Conservation (phyloP, 768 basidiomycete genomes). For the Trametes cinnabarina region DNA sequence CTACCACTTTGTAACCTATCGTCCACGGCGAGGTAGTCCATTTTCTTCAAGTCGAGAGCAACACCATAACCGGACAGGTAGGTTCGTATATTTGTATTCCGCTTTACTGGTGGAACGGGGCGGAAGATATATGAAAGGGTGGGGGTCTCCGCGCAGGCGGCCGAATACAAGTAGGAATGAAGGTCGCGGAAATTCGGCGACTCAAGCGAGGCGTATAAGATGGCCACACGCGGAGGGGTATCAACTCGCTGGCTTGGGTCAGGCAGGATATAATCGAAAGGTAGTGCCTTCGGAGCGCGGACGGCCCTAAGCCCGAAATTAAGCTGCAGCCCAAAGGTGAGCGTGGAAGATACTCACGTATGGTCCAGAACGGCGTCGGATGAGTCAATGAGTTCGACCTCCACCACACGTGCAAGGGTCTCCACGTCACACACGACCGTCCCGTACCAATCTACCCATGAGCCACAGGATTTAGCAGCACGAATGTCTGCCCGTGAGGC, state of each 20-base stretch:
- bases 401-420: conserved; percentile 51
- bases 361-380: conserved; percentile 20
- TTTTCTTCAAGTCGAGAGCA: conserved; percentile 91
- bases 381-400: conserved; percentile 48
- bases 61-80: conserved; percentile 90
- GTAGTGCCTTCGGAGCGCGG: conserved; percentile 49
- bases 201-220: conserved; percentile 71
- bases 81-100: conserved; percentile 31
- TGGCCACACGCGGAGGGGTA: conserved; percentile 58
- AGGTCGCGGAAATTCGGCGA: conserved; percentile 70
- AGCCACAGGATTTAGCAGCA: conserved; percentile 46
- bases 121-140: conserved; percentile 74
- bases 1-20: conserved; percentile 51
- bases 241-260: conserved; percentile 43
- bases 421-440: conserved; percentile 66
- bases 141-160: conserved; percentile 44
- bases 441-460: conserved; percentile 88
- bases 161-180: conserved; percentile 58
- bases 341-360: conserved; percentile 12
- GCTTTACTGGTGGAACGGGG: conserved; percentile 47
- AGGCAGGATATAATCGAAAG: conserved; percentile 78
- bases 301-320: conserved; percentile 25
- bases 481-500: conserved; percentile 27
- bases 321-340: not conserved
- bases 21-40: conserved; percentile 92